Base-by-base conservation (phyloP, 345 rosid species). In the Balakata baccata region DNA sequence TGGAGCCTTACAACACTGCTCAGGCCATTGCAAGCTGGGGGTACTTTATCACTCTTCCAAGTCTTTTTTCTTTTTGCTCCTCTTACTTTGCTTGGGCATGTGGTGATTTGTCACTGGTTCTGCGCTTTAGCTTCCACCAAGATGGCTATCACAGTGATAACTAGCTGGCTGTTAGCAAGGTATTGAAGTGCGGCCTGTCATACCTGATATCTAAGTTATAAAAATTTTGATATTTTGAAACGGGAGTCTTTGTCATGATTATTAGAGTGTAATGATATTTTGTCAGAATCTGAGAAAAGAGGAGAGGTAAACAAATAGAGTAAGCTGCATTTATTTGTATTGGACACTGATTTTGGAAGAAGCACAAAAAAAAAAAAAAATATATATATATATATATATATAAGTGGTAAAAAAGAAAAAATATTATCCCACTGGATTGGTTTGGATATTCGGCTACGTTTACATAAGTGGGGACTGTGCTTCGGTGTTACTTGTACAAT, bases 1-100 rank as follows among this genome's bases (percentile, higher is more conserved):
- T 87, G 90, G 99, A 96, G 54, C 99, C 99, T 1, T 88, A 82
- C 54, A 91, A 93, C 80, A 96, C 99, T 51, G 99, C 99, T 45
- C 73, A 76, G 78, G 99, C 99, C 25, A 84, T 96, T 43, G 87
- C 94, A 6, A 87, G 90, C 73, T 96, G 98, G 99, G 98, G 99
- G 99, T 95, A 80, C 51, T 68, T 43, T 76, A 22, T 11, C n/a
- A 37, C 65, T 61, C 65, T 34, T 61, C n/a, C 11, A 6, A 1
- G 81, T 77, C 46, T 69, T 76, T 76, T 14, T 13, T 38, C 17
- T n/a, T 51, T 41, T 11, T 43, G 17, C 52, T 51, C 47, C 20
- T 51, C 38, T 38, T 9, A 16, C 52, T 25, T n/a, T 37, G 66
- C 23, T 63, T 63, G n/a, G 10, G 1, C 1, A 5, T 17, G 60